Conservation (phyloP, 805 yeast genomes). For the Tetrapisispora nanseiensis region DNA sequence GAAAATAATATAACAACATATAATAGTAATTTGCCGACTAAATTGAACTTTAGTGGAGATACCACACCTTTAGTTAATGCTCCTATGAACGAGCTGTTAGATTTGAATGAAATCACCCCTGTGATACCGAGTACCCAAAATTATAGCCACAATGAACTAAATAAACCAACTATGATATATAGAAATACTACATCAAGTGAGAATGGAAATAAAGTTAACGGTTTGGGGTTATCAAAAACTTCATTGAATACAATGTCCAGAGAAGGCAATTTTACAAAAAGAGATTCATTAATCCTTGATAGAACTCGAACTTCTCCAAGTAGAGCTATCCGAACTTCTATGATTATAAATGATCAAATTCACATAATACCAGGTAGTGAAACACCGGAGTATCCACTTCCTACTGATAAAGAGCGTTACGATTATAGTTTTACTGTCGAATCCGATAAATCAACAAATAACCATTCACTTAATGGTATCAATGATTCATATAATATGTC, state of each 20-base stretch:
- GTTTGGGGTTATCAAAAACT: background rate
- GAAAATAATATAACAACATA: background rate
- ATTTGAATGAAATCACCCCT: background rate
- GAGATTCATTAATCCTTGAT: background rate
- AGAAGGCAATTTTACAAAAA: background rate
- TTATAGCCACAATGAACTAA: background rate
- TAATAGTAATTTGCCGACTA: background rate
- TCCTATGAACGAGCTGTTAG: background rate
- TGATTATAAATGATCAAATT: constrained; percentile 7
- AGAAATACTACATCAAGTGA: background rate
- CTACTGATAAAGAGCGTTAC: background rate
- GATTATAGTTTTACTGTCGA: background rate
- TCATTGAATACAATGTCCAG: background rate
- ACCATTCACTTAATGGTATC: background rate
- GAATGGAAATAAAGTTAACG: background rate
- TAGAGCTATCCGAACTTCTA: constrained; percentile 17
- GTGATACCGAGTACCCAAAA: background rate
- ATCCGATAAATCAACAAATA: background rate
- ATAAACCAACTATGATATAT: background rate
- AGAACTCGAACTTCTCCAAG: constrained; percentile 8
- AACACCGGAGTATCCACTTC: background rate
- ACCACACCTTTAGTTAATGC: background rate
- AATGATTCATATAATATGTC: background rate
- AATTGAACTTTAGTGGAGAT: background rate
- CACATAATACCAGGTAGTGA: background rate